A percentile compares a stretch with the other conserved stretches of the same genome.
These are phyloP conservation scores for Aureobasidium melanogenum DNA, from an alignment of 2,329 filamentous ascomycete genomes.

Conservation along the genomic window DNA sequence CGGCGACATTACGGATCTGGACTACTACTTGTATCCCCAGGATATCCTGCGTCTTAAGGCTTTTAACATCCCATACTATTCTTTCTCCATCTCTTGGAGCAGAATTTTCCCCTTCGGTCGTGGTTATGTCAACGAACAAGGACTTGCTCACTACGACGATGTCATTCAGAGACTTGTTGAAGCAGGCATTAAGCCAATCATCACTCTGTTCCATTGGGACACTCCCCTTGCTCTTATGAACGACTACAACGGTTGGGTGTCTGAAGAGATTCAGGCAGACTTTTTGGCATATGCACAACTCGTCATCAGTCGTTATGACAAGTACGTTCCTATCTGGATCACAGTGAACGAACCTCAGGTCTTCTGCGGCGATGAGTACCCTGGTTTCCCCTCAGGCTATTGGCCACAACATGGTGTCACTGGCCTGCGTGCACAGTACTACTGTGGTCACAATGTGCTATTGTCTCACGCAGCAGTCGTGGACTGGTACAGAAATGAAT, in stretches of 20 bases:
- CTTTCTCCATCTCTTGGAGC: slow-evolving; percentile 41
- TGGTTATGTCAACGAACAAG: slow-evolving; percentile 38
- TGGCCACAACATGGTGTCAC: slow-evolving; percentile 25
- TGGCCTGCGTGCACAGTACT: slow-evolving; percentile 18
- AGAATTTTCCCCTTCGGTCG: slow-evolving; percentile 42
- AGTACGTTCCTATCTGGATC: slow-evolving; percentile 32
- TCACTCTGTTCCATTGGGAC: slow-evolving; percentile 42
- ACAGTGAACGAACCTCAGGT: slow-evolving; percentile 33
- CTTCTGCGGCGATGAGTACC: slow-evolving; percentile 11
- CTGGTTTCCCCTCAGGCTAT: slow-evolving; percentile 19
- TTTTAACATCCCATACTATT: slow-evolving; percentile 27
- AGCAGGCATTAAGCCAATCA: slow-evolving; percentile 31
- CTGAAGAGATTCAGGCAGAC: slow-evolving; percentile 29
- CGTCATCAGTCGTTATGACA: slow-evolving; percentile 30
- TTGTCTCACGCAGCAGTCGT: slow-evolving; percentile 31
- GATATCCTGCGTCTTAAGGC: slow-evolving; percentile 31
- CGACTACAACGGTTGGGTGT: slow-evolving; percentile 33
- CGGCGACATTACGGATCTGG: slow-evolving; percentile 40
- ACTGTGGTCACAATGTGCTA: slow-evolving; percentile 29
- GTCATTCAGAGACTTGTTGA: slow-evolving; percentile 30
- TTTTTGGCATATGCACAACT: slow-evolving; percentile 34
- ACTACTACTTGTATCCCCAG: slow-evolving; percentile 29
- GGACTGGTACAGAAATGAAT: slow-evolving; percentile 28
- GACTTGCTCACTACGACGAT: slow-evolving; percentile 41
- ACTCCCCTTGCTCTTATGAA: slow-evolving; percentile 26